Percentiles rank a stretch among this genome's conserved stretches.
Conservation (phyloP, 2,329 filamentous ascomycete species). For the Grosmannia serpens region DNA sequence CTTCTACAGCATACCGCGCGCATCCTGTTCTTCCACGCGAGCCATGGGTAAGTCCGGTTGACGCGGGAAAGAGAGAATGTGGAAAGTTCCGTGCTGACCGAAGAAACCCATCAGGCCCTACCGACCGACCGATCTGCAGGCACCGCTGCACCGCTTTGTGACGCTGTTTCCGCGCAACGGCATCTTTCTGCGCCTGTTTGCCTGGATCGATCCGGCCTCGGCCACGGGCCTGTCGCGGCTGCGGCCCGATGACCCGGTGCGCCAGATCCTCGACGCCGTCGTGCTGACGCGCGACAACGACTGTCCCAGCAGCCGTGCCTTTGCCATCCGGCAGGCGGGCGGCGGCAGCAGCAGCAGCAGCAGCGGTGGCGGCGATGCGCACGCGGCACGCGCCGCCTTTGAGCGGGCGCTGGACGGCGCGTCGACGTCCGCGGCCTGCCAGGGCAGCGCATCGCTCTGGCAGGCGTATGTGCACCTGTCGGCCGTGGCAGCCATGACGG, state of each 20-base stretch:
- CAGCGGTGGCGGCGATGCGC: slow-evolving; percentile 26
- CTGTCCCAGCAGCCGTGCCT: slow-evolving; percentile 31
- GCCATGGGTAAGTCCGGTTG: slow-evolving; percentile 36
- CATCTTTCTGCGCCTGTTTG: slow-evolving; percentile 59
- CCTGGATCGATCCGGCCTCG: slow-evolving; percentile 52
- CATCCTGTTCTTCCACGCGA: slow-evolving; percentile 56
- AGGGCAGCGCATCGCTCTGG: slow-evolving; percentile 34
- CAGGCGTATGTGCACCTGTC: slow-evolving; percentile 34
- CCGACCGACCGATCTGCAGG: slow-evolving; percentile 53
- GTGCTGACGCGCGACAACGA: slow-evolving; percentile 29
- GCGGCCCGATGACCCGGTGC: slow-evolving; percentile 64
- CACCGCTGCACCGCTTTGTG: slow-evolving; percentile 50
- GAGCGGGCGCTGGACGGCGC: slow-evolving; percentile 36
- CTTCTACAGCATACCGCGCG: slow-evolving; percentile 57
- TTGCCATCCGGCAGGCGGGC: slow-evolving; percentile 41
- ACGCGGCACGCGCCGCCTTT: slow-evolving; percentile 39
- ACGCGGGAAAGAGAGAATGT: not conserved
- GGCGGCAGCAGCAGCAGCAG: slow-evolving; percentile 17
- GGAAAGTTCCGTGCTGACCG: not conserved
- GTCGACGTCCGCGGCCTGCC: slow-evolving; percentile 21
- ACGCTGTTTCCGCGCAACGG: slow-evolving; percentile 61
- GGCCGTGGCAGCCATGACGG: slow-evolving; percentile 11
- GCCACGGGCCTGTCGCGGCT: slow-evolving; percentile 23
- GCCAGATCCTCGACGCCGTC: slow-evolving; percentile 48
- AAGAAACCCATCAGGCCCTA: slow-evolving; percentile 37